Percentiles rank a stretch among this genome's conserved stretches.
Evolutionary conservation across 2,329 filamentous ascomycete genomes (phyloP).

Genomic region (Stagonosporopsis rhizophila): DNA sequence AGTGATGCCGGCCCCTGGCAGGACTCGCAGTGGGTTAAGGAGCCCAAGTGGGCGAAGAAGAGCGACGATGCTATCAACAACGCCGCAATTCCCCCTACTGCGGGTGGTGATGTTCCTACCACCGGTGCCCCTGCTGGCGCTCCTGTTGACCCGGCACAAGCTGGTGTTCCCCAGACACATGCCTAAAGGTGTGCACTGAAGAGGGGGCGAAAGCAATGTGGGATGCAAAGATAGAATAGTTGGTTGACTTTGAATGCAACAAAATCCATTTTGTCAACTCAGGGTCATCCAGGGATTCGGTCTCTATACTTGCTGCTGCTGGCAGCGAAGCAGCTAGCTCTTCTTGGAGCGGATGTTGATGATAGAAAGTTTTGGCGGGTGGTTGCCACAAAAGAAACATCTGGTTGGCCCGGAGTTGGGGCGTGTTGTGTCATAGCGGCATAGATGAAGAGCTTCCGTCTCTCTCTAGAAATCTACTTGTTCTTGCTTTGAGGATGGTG

Average conservation of each 20-base stretch:
- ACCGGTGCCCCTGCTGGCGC: slow-evolving; percentile 26
- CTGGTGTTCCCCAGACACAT: slow-evolving; percentile 24
- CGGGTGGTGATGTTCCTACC: slow-evolving; percentile 19
- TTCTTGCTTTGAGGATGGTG: neutral
- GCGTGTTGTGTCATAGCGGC: neutral
- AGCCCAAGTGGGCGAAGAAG: slow-evolving; percentile 59
- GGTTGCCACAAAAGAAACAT: neutral
- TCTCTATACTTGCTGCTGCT: neutral
- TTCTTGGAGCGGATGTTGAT: neutral
- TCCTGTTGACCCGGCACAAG: slow-evolving; percentile 15
- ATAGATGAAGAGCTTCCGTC: slow-evolving; percentile 4
- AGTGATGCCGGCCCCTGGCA: slow-evolving; percentile 93
- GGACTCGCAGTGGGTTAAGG: slow-evolving; percentile 70
- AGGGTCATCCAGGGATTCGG: neutral
- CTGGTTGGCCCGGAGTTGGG: slow-evolving; percentile 1
- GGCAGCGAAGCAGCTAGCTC: neutral
- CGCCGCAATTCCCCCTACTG: slow-evolving; percentile 38
- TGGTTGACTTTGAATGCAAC: neutral
- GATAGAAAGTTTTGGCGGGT: neutral
- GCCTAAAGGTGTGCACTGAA: slow-evolving; percentile 5
- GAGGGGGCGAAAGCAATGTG: neutral
- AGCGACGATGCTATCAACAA: slow-evolving; percentile 42
- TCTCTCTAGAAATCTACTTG: slow-evolving; percentile 4
- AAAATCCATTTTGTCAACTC: neutral
- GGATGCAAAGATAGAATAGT: neutral